A percentile compares a stretch with the other conserved stretches of the same genome.
Evolutionary conservation across 192 early-diverging fungal species (phyloP).

Genomic region (Lobosporangium transversale): DNA sequence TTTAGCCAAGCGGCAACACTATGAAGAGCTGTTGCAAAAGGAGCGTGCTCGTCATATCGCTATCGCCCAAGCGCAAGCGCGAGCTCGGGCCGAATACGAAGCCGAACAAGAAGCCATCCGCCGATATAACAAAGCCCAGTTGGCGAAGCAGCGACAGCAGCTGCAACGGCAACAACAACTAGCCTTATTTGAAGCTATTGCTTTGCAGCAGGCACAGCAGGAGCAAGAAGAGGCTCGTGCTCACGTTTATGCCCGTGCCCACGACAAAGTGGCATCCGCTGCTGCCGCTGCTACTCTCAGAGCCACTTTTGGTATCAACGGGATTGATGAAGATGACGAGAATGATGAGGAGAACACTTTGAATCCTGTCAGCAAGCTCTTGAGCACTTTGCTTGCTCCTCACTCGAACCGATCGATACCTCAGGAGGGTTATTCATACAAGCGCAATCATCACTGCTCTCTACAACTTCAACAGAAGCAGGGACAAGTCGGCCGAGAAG

Average conservation of each 20-base stretch:
- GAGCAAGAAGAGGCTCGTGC: neutral
- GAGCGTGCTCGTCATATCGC: constrained; percentile 3
- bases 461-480: constrained; percentile 7
- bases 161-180: neutral
- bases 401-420: constrained; percentile 10
- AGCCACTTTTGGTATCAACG: too few species aligned
- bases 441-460: constrained; percentile 2
- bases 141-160: constrained; percentile 1
- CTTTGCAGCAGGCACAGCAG: neutral
- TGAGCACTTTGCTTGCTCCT: too few species aligned
- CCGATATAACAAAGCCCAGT: constrained; percentile 6
- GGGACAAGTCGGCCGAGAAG: too few species aligned
- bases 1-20: constrained; percentile 2
- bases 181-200: neutral
- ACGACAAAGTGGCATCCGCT: neutral
- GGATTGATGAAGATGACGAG: too few species aligned
- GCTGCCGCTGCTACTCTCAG: neutral
- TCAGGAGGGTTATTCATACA: constrained; percentile 27
- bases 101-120: constrained; percentile 11
- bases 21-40: constrained; percentile 4
- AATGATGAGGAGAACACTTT: neutral
- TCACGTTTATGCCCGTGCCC: neutral
- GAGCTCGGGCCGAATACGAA: constrained; percentile 1
- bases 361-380: constrained; percentile 11
- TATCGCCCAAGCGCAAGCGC: constrained; percentile 6